Evolutionary conservation across 257 asterid genomes (phyloP), one percentile per base, ranked within the genome.

Genomic region (Salvia splendens): DNA sequence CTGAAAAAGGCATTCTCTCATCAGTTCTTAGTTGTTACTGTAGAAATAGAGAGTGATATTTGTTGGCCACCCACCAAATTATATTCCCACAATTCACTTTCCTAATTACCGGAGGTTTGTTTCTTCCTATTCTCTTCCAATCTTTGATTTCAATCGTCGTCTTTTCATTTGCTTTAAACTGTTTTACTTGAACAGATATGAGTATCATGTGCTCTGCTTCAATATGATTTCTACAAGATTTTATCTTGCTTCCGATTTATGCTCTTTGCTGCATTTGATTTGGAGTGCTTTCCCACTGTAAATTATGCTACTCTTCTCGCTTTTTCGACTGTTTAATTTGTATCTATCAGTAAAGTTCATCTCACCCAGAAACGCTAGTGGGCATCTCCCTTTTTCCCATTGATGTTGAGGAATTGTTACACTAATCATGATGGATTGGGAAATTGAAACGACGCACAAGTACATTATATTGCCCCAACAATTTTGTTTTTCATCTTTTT

Each of bases 101-200:
- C 71, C 82, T 28, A 47, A 49, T 72, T 54, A 43, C 24, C 70
- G 16, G 68, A 64, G 78, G 79, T 71, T 71, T 40, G 59, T 63
- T 64, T 53, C 71, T 62, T 64, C 77, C 32, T 4, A 32, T 30
- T 56, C 68, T 61, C 7, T 28, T 8, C 40, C 10, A 12, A 62
- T 63, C 8, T 53, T 32, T 55, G 20, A 2, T 12, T 54, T 57
- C 15, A 20, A 70, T 50, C 63, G 36, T 14, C 54, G 10, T 6
- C 36, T 8, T 12, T n/a, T 38, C 33, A 6, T 42, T 51, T 63
- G 38, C 9, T 52, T 36, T 9, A 61, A 68, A 56, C 43, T 49
- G n/a, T 43, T 54, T 24, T 16, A 16, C 50, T 8, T 14, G 10
- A 47, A 47, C 24, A 5, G 20, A 14, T 38, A 12, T 2, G 15